Evolutionary conservation across 345 rosid genomes (phyloP).

Genomic region (Linum tenue): DNA sequence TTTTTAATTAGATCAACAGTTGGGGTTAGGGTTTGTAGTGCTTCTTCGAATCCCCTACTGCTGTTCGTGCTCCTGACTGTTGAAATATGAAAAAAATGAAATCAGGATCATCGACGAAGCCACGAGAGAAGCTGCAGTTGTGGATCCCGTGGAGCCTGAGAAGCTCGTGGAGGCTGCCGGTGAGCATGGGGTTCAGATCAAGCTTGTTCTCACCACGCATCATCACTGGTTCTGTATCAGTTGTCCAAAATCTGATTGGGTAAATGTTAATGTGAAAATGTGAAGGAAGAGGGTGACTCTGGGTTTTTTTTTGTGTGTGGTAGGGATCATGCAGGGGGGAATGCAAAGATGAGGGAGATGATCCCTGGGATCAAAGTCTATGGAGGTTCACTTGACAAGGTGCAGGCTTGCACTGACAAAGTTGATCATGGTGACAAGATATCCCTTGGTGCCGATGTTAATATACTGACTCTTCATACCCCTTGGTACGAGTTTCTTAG

Average conservation of each 20-base stretch:
- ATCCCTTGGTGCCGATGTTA: conserved; percentile 40
- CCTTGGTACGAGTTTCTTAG: conserved; percentile 44
- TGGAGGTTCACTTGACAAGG: conserved; percentile 83
- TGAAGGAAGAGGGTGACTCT: background rate
- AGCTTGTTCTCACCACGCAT: conserved; percentile 81
- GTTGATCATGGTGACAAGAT: conserved; percentile 68
- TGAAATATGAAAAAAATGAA: background rate
- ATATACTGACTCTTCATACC: conserved; percentile 70
- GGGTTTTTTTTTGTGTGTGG: background rate
- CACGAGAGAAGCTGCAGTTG: conserved; percentile 81
- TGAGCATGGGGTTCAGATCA: conserved; percentile 39
- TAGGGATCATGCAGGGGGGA: conserved; percentile 97
- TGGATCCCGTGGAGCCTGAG: conserved; percentile 86
- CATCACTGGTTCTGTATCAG: conserved; percentile 57
- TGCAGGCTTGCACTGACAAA: conserved; percentile 59
- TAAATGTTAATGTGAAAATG: background rate
- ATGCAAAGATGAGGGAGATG: conserved; percentile 61
- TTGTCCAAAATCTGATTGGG: background rate
- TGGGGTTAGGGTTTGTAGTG: background rate
- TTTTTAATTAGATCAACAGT: background rate
- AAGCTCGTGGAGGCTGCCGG: conserved; percentile 49
- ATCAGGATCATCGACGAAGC: conserved; percentile 68
- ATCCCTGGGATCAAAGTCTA: conserved; percentile 72
- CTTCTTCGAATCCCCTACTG: background rate
- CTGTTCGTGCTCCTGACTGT: background rate